Evolutionary conservation across 352 stramenopile genomes (phyloP), one percentile per base, ranked within the genome.

Genomic region (Blastocystis sp.): DNA sequence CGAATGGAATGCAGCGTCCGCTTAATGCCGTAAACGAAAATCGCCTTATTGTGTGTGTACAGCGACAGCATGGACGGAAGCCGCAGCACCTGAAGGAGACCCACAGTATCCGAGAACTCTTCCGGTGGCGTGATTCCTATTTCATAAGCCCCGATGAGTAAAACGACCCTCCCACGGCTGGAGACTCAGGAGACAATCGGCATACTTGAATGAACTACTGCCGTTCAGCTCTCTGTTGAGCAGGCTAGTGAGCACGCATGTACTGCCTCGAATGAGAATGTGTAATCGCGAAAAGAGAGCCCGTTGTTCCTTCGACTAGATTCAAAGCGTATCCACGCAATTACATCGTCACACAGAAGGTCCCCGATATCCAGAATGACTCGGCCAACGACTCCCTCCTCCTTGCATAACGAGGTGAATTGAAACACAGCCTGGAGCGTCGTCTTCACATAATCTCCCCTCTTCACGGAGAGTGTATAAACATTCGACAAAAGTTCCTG

Each of bases 11-110:
- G 74, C 40, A 52, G n/a, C 4, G 74, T 67, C 1, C 74, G 53
- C 53, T 84, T 84, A 14, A 84, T 52, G 17, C 74, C 74, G 48
- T 84, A 84, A 40, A 84, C 66, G 40, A 84, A 84, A 53, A 84
- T 84, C 4, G 34, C 43, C 34, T 69, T 84, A 5, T 62, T 62
- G 14, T 66, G 53, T 45, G 53, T 84, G 28, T 84, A 84, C 21
- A 84, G 56, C 48, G 74, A 84, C n/a, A 84, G 74, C 40, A 59
- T 28, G 1, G 74, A 66, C 19, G 74, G 74, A 10, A 84, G 56
- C 10, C 52, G 74, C n/a, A 84, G n/a, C 9, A 84, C 60, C 10
- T 67, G 74, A 23, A 84, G 60, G 11, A 84, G 74, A 59, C 74
- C 56, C 38, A 59, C 40, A 0, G 74, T 84, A 21, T 84, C 74